Evolutionary conservation across 1,139 yeast species (phyloP).

Genomic region (Yamadazyma pseudoaaseri): DNA sequence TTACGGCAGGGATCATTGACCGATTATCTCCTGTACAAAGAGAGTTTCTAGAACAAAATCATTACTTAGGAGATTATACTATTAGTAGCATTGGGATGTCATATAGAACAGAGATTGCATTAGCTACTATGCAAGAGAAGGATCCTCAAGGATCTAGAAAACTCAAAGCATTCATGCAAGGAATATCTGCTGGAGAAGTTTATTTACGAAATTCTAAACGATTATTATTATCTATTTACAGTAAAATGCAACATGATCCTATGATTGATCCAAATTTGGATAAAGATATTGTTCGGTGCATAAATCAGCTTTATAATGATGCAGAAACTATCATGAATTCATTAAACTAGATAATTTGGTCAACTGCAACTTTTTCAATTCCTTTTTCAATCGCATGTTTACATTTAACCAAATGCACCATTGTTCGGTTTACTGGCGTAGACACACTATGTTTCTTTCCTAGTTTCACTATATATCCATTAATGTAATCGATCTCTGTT

Average conservation of each 20-base stretch:
- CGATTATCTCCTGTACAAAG: slow-evolving; percentile 38
- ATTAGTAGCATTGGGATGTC: slow-evolving; percentile 55
- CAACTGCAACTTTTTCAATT: slow-evolving; percentile 19
- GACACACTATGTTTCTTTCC: slow-evolving; percentile 43
- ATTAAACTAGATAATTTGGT: not conserved
- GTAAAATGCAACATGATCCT: not conserved
- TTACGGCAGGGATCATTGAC: slow-evolving; percentile 42
- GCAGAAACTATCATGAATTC: not conserved
- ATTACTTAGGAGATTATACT: slow-evolving; percentile 75
- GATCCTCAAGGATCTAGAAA: slow-evolving; percentile 31
- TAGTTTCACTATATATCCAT: slow-evolving; percentile 62
- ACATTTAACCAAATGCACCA: slow-evolving; percentile 48
- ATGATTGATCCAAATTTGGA: not conserved
- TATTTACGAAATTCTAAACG: slow-evolving; percentile 19
- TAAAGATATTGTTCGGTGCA: not conserved
- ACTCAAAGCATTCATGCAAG: slow-evolving; percentile 31
- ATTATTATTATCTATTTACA: not conserved
- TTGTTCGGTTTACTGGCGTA: slow-evolving; percentile 47
- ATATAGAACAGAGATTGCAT: slow-evolving; percentile 72
- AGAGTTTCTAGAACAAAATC: slow-evolving; percentile 47
- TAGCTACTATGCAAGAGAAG: slow-evolving; percentile 58
- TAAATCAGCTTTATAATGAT: not conserved
- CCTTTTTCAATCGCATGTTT: slow-evolving; percentile 36
- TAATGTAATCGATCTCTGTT: slow-evolving; percentile 79
- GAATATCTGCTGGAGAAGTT: slow-evolving; percentile 43